Percentiles rank a stretch among this genome's conserved stretches.
phyloP scores from a whole-genome alignment of 2,329 filamentous ascomycete species.

The Cordyceps sp. region DNA sequence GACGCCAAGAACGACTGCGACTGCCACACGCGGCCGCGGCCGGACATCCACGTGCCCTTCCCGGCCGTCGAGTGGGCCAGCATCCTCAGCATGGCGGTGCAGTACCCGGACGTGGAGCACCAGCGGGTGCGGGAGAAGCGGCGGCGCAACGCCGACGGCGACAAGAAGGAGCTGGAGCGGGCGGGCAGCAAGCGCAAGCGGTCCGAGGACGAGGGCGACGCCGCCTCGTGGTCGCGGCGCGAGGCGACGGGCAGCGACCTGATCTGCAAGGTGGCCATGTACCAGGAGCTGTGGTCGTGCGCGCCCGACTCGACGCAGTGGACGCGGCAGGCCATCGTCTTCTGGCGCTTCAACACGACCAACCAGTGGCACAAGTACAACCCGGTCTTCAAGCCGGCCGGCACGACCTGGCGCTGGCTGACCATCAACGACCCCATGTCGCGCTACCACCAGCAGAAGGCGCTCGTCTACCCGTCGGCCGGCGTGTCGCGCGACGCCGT shows the following conservation, averaged over 20 bases:
- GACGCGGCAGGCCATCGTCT: slow-evolving; percentile 40
- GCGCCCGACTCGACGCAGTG: slow-evolving; percentile 29
- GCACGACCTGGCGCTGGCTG: slow-evolving; percentile 45
- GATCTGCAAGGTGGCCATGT: slow-evolving; percentile 46
- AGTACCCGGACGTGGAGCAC: slow-evolving; percentile 28
- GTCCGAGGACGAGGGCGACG: slow-evolving; percentile 22
- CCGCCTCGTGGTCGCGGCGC: slow-evolving; percentile 20
- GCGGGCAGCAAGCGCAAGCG: slow-evolving; percentile 22
- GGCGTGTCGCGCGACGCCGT: slow-evolving; percentile 22
- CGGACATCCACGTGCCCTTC: slow-evolving; percentile 38
- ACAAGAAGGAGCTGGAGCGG: slow-evolving; percentile 18
- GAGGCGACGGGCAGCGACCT: slow-evolving; percentile 35
- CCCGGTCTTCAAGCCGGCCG: slow-evolving; percentile 30
- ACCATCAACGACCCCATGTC: slow-evolving; percentile 43
- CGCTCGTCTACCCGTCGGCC: slow-evolving; percentile 19
- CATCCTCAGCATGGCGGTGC: slow-evolving; percentile 38
- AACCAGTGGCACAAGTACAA: slow-evolving; percentile 33
- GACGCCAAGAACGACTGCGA: slow-evolving; percentile 30
- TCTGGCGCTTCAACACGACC: slow-evolving; percentile 44
- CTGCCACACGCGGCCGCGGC: slow-evolving; percentile 27
- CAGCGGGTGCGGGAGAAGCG: slow-evolving; percentile 21
- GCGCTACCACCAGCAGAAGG: slow-evolving; percentile 37
- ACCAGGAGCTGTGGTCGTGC: slow-evolving; percentile 47
- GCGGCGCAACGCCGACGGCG: slow-evolving; percentile 13
- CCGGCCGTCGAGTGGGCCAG: slow-evolving; percentile 41